Conservation (phyloP, 1,139 yeast species). For the Kodamaea alishanica region DNA sequence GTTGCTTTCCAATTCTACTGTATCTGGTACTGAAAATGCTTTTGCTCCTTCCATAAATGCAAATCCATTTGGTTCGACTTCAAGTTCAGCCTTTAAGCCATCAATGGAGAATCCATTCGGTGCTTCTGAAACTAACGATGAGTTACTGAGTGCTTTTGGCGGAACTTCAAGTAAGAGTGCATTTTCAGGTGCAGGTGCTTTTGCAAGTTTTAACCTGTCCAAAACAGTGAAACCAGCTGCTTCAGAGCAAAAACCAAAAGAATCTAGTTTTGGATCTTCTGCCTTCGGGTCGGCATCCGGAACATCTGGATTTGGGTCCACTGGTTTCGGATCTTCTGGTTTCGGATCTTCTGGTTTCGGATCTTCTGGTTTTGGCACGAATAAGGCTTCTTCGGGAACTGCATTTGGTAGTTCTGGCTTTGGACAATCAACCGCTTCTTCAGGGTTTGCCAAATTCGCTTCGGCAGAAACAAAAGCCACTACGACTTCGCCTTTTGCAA, state of each 20-base stretch:
- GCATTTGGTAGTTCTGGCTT: slow-evolving; percentile 1
- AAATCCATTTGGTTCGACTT: no score
- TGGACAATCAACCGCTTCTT: neutral
- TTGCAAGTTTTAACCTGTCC: slow-evolving; percentile 1
- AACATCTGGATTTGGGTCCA: slow-evolving; percentile 8
- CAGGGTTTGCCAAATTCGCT: neutral
- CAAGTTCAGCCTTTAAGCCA: neutral
- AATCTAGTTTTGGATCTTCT: slow-evolving; percentile 6
- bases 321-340: slow-evolving; percentile 5
- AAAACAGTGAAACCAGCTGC: no score
- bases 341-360: slow-evolving; percentile 6
- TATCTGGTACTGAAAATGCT: no score
- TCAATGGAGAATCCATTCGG: neutral
- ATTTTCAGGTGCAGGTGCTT: slow-evolving; percentile 3
- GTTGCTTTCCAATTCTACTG: no score
- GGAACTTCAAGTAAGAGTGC: neutral
- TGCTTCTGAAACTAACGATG: neutral
- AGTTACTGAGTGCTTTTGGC: neutral
- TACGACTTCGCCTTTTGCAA: neutral
- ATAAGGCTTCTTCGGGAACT: neutral
- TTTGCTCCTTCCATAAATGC: no score
- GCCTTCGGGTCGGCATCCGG: slow-evolving; percentile 8
- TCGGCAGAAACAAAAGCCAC: neutral
- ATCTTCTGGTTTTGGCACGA: slow-evolving; percentile 11
- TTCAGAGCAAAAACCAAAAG: neutral